Conservation (phyloP, 1,139 yeast genomes). For the Hansenula lynferdii region DNA sequence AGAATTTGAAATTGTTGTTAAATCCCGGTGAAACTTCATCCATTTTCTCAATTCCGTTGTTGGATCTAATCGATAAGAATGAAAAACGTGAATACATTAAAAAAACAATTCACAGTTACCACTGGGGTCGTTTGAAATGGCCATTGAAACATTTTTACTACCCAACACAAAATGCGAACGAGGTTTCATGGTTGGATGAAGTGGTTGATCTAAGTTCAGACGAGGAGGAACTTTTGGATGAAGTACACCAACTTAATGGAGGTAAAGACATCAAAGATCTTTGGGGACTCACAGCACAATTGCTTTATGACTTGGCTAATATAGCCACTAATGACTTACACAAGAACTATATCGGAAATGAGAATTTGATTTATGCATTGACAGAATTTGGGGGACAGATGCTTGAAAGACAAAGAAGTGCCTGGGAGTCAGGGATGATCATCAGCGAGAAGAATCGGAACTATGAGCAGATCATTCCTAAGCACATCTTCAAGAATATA, state of each 20-base stretch:
- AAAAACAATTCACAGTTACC: slow-evolving; percentile 25
- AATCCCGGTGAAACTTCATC: slow-evolving; percentile 73
- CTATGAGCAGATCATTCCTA: slow-evolving; percentile 43
- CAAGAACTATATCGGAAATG: slow-evolving; percentile 46
- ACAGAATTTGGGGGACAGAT: slow-evolving; percentile 47
- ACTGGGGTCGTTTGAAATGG: slow-evolving; percentile 75
- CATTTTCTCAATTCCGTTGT: slow-evolving; percentile 62
- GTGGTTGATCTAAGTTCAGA: slow-evolving; percentile 55
- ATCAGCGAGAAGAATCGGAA: slow-evolving; percentile 33
- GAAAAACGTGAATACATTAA: slow-evolving; percentile 29
- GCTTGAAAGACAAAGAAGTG: slow-evolving; percentile 28
- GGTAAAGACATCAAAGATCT: slow-evolving; percentile 50
- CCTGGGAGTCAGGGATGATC: slow-evolving; percentile 39
- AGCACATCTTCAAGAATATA: slow-evolving; percentile 15
- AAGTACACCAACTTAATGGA: slow-evolving; percentile 25
- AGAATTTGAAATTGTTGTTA: slow-evolving; percentile 34
- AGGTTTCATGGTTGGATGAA: slow-evolving; percentile 58
- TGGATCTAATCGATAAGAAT: slow-evolving; percentile 44
- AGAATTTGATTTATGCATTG: slow-evolving; percentile 55
- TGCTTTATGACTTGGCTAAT: slow-evolving; percentile 71
- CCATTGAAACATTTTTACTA: slow-evolving; percentile 56
- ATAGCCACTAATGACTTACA: slow-evolving; percentile 29
- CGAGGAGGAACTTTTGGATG: slow-evolving; percentile 36
- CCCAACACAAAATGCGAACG: slow-evolving; percentile 47
- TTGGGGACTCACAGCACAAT: slow-evolving; percentile 92